Conservation (phyloP, 1,139 yeast genomes). For the Pichia sp. region DNA sequence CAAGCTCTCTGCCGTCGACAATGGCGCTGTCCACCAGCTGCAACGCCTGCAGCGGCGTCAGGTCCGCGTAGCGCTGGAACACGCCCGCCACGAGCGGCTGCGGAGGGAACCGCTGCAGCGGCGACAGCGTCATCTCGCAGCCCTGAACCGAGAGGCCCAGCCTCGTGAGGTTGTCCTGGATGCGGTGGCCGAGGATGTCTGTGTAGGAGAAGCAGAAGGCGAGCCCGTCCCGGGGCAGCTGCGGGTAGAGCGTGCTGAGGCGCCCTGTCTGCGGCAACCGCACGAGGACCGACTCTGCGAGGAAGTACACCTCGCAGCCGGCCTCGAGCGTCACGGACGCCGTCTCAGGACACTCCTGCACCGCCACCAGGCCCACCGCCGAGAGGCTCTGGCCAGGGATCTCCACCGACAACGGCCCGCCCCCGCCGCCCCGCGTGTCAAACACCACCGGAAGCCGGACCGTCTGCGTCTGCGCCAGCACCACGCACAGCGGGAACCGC, state of each 20-base stretch:
- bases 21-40: slow-evolving; percentile 15
- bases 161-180: slow-evolving; percentile 20
- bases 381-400: slow-evolving; percentile 12
- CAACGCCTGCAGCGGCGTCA: slow-evolving; percentile 19
- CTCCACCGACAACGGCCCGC: slow-evolving; percentile 1
- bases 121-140: slow-evolving; percentile 9
- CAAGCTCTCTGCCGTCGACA: slow-evolving; percentile 14
- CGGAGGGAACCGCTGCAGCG: slow-evolving; percentile 20
- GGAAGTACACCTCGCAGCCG: slow-evolving; percentile 16
- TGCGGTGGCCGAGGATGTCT: slow-evolving; percentile 10
- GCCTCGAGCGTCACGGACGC: slow-evolving; percentile 16
- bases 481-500: slow-evolving; percentile 14
- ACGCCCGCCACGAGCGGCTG: slow-evolving; percentile 19
- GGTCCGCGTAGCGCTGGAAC: slow-evolving; percentile 14
- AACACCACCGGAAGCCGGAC: slow-evolving; percentile 11
- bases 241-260: background rate
- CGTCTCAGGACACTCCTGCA: slow-evolving; percentile 5
- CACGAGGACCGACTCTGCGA: slow-evolving; percentile 16
- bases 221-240: slow-evolving; percentile 15
- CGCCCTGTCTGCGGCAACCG: slow-evolving; percentile 12
- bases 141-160: slow-evolving; percentile 9
- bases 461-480: slow-evolving; percentile 11
- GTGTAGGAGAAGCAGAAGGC: slow-evolving; percentile 14
- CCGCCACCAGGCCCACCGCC: slow-evolving; percentile 3
- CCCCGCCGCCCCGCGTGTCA: background rate